Base-by-base conservation (phyloP, 345 rosid species). In the Melaleuca quinquenervia region DNA sequence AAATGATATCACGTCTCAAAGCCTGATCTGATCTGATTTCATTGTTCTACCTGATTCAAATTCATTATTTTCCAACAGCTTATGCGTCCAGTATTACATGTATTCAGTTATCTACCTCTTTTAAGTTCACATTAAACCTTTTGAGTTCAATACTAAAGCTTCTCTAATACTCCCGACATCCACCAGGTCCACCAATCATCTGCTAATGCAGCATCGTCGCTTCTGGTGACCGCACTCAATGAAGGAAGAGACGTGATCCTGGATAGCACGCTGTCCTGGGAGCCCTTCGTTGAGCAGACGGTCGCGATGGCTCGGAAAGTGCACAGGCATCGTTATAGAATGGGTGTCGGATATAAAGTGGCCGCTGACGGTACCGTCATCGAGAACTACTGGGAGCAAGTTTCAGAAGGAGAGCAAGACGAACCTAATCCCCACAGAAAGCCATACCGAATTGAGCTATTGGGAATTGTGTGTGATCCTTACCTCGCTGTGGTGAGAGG, bases 201-300 rank as follows among this genome's bases (percentile, higher is more conserved):
- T 0, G 93, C 98, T 0, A 94, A 95, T 76, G 98, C 98, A 27
- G 99, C 99, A 83, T 95, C 98, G 2, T 97, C 99, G 0, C 88
- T 95, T 51, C 90, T 97, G 75, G 99, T 97, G 82, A 97, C 97
- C n/a, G 99, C 99, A 22, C 89, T 97, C 82, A 97, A 96, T 45
- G 99, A 97, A 74, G 99, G 99, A n/a, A 91, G 99, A 14, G 99
- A 97, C 83, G 97, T 97, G 88, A 93, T 95, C 29, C 93, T 97
- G 99, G 99, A 97, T 54, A 96, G 99, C 2, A 97, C 99, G 0
- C 89, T 97, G 29, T 96, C 99, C 6, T 97, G 99, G 99, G 91
- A 89, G 84, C 99, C 99, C 20, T 96, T 96, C 32, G 99, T 97
- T 0, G 94, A 93, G 88, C 99, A 97, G 87, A 96, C 93, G 15